These are phyloP conservation scores for Nannizziopsis barbatae DNA, from an alignment of 2,329 filamentous ascomycete species.

Conservation along the genomic window DNA sequence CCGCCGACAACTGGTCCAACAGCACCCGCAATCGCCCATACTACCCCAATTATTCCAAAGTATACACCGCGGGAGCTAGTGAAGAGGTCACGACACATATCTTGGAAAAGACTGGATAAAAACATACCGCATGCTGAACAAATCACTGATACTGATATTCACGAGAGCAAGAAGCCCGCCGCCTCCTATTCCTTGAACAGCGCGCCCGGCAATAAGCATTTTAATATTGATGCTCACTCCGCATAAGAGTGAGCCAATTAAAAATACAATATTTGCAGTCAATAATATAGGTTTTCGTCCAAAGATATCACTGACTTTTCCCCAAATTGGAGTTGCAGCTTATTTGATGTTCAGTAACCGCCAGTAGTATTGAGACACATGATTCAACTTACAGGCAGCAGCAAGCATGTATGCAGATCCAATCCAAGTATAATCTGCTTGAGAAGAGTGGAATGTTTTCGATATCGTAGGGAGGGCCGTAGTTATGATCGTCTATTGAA, in stretches of 20 bases:
- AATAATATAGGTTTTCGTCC: slow-evolving; percentile 54
- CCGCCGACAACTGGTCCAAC: slow-evolving; percentile 22
- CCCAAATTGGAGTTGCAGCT: slow-evolving; percentile 41
- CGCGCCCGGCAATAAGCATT: slow-evolving; percentile 52
- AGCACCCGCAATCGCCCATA: slow-evolving; percentile 39
- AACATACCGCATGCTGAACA: slow-evolving; percentile 47
- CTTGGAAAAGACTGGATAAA: not conserved
- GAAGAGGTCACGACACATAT: slow-evolving; percentile 41
- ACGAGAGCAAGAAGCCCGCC: slow-evolving; percentile 54
- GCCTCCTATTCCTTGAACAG: slow-evolving; percentile 52
- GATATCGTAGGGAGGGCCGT: slow-evolving; percentile 29
- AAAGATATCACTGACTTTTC: slow-evolving; percentile 56
- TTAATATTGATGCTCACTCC: slow-evolving; percentile 47
- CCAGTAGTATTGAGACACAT: slow-evolving; percentile 7
- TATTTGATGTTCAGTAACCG: not conserved
- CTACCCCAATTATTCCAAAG: slow-evolving; percentile 32
- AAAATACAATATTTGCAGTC: slow-evolving; percentile 50
- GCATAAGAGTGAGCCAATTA: slow-evolving; percentile 51
- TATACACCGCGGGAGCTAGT: slow-evolving; percentile 48
- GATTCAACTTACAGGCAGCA: slow-evolving; percentile 21
- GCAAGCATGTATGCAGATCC: slow-evolving; percentile 28
- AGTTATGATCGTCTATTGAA: slow-evolving; percentile 24
- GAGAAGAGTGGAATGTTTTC: slow-evolving; percentile 23
- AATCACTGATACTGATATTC: slow-evolving; percentile 53
- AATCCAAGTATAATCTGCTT: slow-evolving; percentile 30